Conservation (phyloP, 345 rosid species). For the Pistacia vera region DNA sequence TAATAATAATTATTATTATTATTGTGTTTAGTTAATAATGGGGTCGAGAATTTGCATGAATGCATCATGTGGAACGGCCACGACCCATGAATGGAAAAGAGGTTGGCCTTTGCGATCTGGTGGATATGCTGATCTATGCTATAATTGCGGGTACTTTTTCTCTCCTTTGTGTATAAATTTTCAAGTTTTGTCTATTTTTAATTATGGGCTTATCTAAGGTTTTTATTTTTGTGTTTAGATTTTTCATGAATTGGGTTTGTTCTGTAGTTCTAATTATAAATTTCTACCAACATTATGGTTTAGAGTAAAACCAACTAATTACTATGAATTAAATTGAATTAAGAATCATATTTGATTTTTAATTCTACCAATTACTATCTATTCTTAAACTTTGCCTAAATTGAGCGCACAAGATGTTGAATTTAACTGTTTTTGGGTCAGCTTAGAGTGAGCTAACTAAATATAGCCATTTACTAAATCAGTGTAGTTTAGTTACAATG, state of each 20-base stretch:
- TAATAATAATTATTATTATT: not conserved
- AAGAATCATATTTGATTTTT: not conserved
- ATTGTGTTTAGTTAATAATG: slow-evolving; percentile 31
- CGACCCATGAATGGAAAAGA: slow-evolving; percentile 67
- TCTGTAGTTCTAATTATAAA: not conserved
- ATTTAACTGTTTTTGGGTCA: not conserved
- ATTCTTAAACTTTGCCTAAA: not conserved
- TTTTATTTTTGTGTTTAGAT: not conserved
- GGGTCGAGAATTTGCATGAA: slow-evolving; percentile 84
- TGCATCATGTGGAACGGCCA: slow-evolving; percentile 52
- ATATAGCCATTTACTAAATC: not conserved
- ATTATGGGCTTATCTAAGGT: not conserved
- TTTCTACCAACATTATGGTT: slow-evolving; percentile 3
- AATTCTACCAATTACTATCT: not conserved
- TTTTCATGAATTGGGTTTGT: not conserved
- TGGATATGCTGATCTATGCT: slow-evolving; percentile 74
- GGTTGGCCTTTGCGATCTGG: slow-evolving; percentile 95
- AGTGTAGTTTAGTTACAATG: not conserved
- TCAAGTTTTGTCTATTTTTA: not conserved
- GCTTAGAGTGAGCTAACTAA: not conserved
- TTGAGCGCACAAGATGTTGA: not conserved
- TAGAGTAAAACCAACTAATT: not conserved
- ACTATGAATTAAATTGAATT: too few species aligned
- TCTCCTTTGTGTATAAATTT: slow-evolving; percentile 10
- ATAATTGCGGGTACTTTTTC: slow-evolving; percentile 72